These are phyloP conservation scores for Ampelocalamus luodianensis DNA, from an alignment of 176 grass and related monocot genomes.

Conservation along the genomic window DNA sequence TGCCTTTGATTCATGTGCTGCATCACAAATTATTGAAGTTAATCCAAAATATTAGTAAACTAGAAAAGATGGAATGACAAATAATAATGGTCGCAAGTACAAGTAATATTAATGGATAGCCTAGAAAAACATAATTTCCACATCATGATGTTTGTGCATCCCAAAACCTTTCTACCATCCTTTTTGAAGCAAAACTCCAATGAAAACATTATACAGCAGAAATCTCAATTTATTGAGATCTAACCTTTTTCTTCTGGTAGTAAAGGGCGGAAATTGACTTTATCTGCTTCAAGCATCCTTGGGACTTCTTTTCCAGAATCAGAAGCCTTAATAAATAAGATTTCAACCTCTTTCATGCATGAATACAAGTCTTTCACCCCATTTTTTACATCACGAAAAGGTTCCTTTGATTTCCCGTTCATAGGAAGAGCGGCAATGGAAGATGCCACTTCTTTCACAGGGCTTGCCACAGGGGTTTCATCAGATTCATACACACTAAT, in stretches of 20 bases:
- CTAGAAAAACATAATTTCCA: not conserved
- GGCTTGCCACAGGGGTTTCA: constrained; percentile 56
- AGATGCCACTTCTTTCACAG: constrained; percentile 52
- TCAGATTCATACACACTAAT: constrained; percentile 67
- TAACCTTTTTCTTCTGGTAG: constrained; percentile 75
- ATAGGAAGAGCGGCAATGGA: constrained; percentile 43
- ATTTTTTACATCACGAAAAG: constrained; percentile 50
- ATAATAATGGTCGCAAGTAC: constrained; percentile 22
- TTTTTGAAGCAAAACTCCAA: constrained; percentile 41
- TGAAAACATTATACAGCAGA: constrained; percentile 27
- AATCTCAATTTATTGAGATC: constrained; percentile 34
- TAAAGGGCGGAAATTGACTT: constrained; percentile 80
- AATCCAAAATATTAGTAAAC: constrained; percentile 33
- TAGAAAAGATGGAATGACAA: constrained; percentile 42
- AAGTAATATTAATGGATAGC: constrained; percentile 30
- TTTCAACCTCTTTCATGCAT: constrained; percentile 87
- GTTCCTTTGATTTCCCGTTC: constrained; percentile 66
- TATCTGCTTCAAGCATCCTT: constrained; percentile 96
- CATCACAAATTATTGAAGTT: constrained; percentile 46
- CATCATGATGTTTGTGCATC: constrained; percentile 22
- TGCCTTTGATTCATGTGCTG: constrained; percentile 64
- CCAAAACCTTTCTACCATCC: constrained; percentile 34
- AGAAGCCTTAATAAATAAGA: constrained; percentile 81
- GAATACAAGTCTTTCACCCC: constrained; percentile 57
- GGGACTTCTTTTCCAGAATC: constrained; percentile 96